Percentiles rank a stretch among this genome's conserved stretches.
Evolutionary conservation across 1,139 yeast genomes (phyloP).

Genomic region (Insectozyma bohioensis): DNA sequence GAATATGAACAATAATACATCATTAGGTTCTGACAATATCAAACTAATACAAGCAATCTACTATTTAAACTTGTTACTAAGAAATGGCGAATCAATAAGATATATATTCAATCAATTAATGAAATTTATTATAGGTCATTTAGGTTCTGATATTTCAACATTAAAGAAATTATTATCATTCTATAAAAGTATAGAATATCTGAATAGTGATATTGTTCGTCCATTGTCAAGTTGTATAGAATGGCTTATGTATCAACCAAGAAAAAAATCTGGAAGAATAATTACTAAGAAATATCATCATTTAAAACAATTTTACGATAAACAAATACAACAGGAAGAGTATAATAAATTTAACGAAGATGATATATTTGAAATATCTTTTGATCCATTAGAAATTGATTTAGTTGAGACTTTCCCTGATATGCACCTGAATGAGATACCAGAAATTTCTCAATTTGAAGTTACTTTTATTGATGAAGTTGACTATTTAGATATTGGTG

Average conservation of each 20-base stretch:
- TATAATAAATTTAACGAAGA: no score
- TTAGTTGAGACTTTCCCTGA: no score
- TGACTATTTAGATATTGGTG: no score
- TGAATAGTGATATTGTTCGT: constrained; percentile 4
- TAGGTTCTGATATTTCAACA: constrained; percentile 9
- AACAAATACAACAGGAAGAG: no score
- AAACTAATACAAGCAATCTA: constrained; percentile 10
- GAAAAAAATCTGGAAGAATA: constrained; percentile 1
- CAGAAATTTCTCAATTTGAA: no score
- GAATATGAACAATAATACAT: constrained; percentile 3
- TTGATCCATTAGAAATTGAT: no score
- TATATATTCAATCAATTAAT: constrained; percentile 3
- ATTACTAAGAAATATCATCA: no score
- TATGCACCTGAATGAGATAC: no score
- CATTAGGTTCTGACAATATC: constrained; percentile 1
- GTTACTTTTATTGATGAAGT: no score
- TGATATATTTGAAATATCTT: no score
- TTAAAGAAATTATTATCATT: constrained; percentile 9
- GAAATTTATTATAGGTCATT: background rate
- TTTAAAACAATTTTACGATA: no score
- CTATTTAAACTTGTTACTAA: constrained; percentile 18
- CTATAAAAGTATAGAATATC: constrained; percentile 7
- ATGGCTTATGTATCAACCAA: constrained; percentile 12
- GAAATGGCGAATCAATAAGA: constrained; percentile 25
- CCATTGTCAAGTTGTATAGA: constrained; percentile 10